A percentile compares a stretch with the other conserved stretches of the same genome.
These are phyloP conservation scores for Leccinum disarticulatum DNA, from an alignment of 768 basidiomycete species.

Conservation along the genomic window DNA sequence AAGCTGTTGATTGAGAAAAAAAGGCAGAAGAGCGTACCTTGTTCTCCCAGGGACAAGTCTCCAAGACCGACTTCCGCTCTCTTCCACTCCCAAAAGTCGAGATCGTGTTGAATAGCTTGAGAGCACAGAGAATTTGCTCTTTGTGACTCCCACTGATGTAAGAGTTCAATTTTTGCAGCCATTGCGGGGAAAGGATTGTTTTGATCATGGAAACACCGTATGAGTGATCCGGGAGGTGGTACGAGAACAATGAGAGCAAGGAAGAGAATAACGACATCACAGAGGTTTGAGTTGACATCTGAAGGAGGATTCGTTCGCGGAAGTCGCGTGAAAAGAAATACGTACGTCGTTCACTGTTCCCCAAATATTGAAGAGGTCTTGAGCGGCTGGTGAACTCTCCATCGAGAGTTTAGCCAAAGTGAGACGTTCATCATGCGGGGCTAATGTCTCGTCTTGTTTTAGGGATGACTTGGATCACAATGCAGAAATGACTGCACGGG, in stretches of 20 bases:
- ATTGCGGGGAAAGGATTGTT: slow-evolving; percentile 53
- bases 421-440: slow-evolving; percentile 60
- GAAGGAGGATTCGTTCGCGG: slow-evolving; percentile 10
- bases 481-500: slow-evolving; percentile 41
- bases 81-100: slow-evolving; percentile 64
- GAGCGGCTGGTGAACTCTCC: slow-evolving; percentile 51
- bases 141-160: slow-evolving; percentile 62
- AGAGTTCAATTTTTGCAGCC: slow-evolving; percentile 56
- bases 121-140: slow-evolving; percentile 62
- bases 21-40: slow-evolving; percentile 47
- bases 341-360: slow-evolving; percentile 52
- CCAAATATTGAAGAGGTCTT: slow-evolving; percentile 66
- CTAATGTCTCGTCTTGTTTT: slow-evolving; percentile 47
- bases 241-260: slow-evolving; percentile 60
- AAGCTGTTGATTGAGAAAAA: slow-evolving; percentile 2
- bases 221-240: slow-evolving; percentile 67
- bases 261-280: slow-evolving; percentile 56
- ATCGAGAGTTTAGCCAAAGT: slow-evolving; percentile 63
- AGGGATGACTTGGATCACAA: slow-evolving; percentile 58
- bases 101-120: slow-evolving; percentile 64
- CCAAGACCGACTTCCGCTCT: slow-evolving; percentile 61
- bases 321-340: background rate
- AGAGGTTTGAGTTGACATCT: slow-evolving; percentile 44
- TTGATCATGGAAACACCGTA: slow-evolving; percentile 65
- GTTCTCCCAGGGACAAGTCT: slow-evolving; percentile 75